Evolutionary conservation across 345 rosid species (phyloP), one percentile per base, ranked within the genome.

Genomic region (Arabis hirsuta): DNA sequence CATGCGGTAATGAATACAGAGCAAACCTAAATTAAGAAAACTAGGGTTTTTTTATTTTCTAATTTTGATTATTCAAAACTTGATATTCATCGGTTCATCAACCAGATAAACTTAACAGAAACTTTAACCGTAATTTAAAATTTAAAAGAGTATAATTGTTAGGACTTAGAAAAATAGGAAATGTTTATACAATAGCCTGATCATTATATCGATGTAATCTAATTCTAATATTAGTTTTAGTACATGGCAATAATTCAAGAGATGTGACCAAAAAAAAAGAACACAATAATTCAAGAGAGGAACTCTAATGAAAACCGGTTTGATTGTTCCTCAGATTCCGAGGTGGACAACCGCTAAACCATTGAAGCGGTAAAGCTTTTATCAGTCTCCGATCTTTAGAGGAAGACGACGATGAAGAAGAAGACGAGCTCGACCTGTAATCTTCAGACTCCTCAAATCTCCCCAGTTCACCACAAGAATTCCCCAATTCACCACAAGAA

Each of bases 341-440:
- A 29, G 84, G 72, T 31, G 62, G 20, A 51, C 84, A 79, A 29
- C 86, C 72, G 19, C 51, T 64, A 55, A 69, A 65, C 63, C 63
- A 53, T 32, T 32, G 57, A n/a, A 58, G 26, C 7, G 84, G 71
- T 9, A 39, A 59, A 24, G 55, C 67, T 63, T 73, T 76, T 0
- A 55, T 14, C 11, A 65, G 43, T 68, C 79, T 61, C 4, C 22
- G 61, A 52, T 72, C 54, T 65, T 74, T 73, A 8, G 51, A 84
- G 8, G 83, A 81, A 14, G 74, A 66, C 4, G 80, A 51, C 1
- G 82, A 55, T 0, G 84, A 77, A 7, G 74, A 76, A 1, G 84
- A 81, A 4, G 85, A 85, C 19, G 82, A 76, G 67, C 76, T 77
- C 14, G 87, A 84, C 48, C 66, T 58, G 47, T 55, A 63, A 46